phyloP scores from a whole-genome alignment of 1,284 basidiomycete genomes.

The Cryptococcus sp. region DNA sequence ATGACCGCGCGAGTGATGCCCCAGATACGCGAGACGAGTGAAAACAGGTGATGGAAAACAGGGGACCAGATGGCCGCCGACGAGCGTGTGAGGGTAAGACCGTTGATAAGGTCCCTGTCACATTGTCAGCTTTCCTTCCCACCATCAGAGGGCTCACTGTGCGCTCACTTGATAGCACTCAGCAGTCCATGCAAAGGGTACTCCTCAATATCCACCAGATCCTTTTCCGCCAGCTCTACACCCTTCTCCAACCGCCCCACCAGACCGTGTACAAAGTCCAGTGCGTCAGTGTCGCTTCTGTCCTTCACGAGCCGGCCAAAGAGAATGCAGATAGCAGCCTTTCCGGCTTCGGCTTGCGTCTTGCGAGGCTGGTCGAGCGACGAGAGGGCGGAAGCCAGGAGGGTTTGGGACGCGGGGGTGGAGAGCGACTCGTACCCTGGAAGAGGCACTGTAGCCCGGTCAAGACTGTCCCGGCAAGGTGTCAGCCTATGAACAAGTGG shows the following conservation, averaged over 20 bases:
- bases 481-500: background rate
- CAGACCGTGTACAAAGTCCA: constrained; percentile 27
- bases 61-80: constrained; percentile 23
- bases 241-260: constrained; percentile 30
- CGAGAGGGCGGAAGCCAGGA: constrained; percentile 27
- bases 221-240: constrained; percentile 27
- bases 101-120: constrained; percentile 29
- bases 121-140: constrained; percentile 4
- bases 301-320: constrained; percentile 32
- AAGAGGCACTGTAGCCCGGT: constrained; percentile 32
- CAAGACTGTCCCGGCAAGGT: constrained; percentile 26
- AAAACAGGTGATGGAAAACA: constrained; percentile 24
- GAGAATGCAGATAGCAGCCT: constrained; percentile 38
- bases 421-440: constrained; percentile 34
- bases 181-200: constrained; percentile 44
- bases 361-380: constrained; percentile 43
- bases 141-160: background rate
- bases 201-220: constrained; percentile 34
- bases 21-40: constrained; percentile 41
- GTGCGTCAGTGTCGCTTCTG: constrained; percentile 1
- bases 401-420: constrained; percentile 9
- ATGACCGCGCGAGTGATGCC: constrained; percentile 38
- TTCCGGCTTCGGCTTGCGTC: constrained; percentile 48
- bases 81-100: constrained; percentile 14
- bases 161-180: constrained; percentile 34